A percentile compares a stretch with the other conserved stretches of the same genome.
Conservation (phyloP, 1,139 yeast species). For the Magnusiomyces tetraspermus region DNA sequence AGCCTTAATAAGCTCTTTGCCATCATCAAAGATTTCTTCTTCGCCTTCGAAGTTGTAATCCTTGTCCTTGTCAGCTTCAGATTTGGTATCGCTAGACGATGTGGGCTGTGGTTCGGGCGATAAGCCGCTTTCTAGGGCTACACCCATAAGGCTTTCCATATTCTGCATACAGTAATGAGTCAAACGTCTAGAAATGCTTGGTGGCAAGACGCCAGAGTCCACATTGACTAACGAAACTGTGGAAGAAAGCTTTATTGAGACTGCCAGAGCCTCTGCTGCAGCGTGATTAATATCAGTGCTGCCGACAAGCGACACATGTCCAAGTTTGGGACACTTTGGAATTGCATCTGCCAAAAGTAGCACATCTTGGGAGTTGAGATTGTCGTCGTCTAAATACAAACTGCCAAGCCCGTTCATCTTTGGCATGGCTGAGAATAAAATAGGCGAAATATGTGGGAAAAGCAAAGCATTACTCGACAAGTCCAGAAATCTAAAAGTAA, state of each 20-base stretch:
- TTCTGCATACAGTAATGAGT: conserved; percentile 77
- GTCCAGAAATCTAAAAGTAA: conserved; percentile 62
- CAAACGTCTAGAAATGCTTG: conserved; percentile 63
- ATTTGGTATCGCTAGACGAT: conserved; percentile 12
- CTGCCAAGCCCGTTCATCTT: conserved; percentile 55
- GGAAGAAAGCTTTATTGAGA: conserved; percentile 57
- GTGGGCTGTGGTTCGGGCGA: no score
- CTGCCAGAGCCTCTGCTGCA: conserved; percentile 58
- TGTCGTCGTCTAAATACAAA: conserved; percentile 69
- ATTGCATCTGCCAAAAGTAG: conserved; percentile 61
- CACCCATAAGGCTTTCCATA: conserved; percentile 42
- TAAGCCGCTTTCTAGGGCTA: conserved; percentile 11
- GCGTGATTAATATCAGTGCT: conserved; percentile 47
- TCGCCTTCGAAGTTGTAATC: conserved; percentile 33
- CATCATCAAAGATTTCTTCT: conserved; percentile 23
- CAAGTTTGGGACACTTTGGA: conserved; percentile 56
- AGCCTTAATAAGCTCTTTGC: conserved; percentile 26
- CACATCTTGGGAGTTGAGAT: conserved; percentile 52
- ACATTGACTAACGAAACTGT: conserved; percentile 63
- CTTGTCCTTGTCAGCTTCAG: no score
- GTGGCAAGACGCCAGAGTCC: conserved; percentile 60
- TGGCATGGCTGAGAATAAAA: conserved; percentile 56
- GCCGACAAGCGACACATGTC: conserved; percentile 70
- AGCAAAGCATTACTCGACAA: conserved; percentile 62
- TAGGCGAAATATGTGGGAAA: conserved; percentile 62